Base-by-base conservation (phyloP, 139 green algal species). In the Picochlorum sp. region DNA sequence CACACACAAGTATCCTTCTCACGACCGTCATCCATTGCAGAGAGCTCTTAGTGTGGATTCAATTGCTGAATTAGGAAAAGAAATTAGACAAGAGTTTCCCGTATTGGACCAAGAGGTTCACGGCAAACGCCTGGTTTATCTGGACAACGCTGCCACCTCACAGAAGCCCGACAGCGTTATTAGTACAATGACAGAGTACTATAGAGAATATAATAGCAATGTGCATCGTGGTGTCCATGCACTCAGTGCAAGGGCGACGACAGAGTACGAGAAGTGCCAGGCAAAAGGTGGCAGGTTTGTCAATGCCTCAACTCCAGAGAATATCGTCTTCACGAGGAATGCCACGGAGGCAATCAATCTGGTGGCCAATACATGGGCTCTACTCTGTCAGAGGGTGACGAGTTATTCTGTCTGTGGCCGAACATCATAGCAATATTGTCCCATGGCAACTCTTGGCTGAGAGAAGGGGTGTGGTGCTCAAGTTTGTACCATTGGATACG, bases 361-460 rank as follows among this genome's bases (percentile, higher is more conserved):
- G 49, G 90, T 99, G 41, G 92, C 92, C 14, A 83, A 95, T 71
- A 94, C 73, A 47, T 99, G 94, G 94, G 88, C 2, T 34, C 79
- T 10, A 90, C 94, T 71, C 69, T 99, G 9, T 72, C 80, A 44
- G 26, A 69, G 11, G 94, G 94, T 4, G 94, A 99, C 62, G 94
- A 98, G 85, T 97, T 32, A 73, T 98, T n/a, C 44, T 91, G 20
- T 91, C 82, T 7, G 91, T 97, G 5, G 88, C 90, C 47, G 94
- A 98, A 85, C 92, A 98, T 74, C 94, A 99, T 81, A 89, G 78
- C 83, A 98, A 98, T 74, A 62, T 98, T 32, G 92, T 98, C 34
- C 94, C 94, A 6, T 99, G 94, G 94, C 94, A 99, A 82, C 52
- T 98, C 45, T 60, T 97, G 56, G 83, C 84, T 15, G 49, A 88